Percentiles rank a stretch among this genome's conserved stretches.
phyloP scores from a whole-genome alignment of 2,329 filamentous ascomycete genomes.

The Cercospora beticola region DNA sequence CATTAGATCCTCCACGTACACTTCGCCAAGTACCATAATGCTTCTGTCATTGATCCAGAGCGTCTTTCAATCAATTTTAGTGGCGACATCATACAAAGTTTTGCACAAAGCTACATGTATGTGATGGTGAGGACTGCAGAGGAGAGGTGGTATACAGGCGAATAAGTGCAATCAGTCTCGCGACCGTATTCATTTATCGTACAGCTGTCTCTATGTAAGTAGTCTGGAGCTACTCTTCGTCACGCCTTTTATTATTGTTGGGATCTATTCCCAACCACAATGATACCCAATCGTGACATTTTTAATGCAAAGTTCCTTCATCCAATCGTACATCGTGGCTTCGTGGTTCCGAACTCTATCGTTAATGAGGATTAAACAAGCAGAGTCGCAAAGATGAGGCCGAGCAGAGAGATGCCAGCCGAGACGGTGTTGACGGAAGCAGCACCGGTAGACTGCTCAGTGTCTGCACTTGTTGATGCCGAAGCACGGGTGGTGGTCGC shows the following conservation, averaged over 20 bases:
- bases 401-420: constrained; percentile 27
- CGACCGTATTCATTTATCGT: not conserved
- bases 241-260: not conserved
- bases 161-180: not conserved
- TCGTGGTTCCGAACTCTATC: not conserved
- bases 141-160: no score
- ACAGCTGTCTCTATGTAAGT: not conserved
- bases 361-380: not conserved
- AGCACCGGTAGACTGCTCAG: constrained; percentile 20
- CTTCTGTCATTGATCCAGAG: no score
- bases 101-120: no score
- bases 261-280: not conserved
- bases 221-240: not conserved
- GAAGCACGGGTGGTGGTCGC: constrained; percentile 10
- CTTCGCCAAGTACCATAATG: no score
- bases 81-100: no score
- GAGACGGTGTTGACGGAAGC: constrained; percentile 19
- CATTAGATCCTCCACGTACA: no score
- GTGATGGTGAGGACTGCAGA: no score
- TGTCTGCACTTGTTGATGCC: constrained; percentile 9
- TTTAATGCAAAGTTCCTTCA: not conserved
- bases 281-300: not conserved
- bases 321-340: not conserved
- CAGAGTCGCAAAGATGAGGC: constrained; percentile 22
- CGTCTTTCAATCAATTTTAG: no score